A percentile compares a stretch with the other conserved stretches of the same genome.
Evolutionary conservation across 305 asterid species (phyloP).

Genomic region (Fraxinus greggii): DNA sequence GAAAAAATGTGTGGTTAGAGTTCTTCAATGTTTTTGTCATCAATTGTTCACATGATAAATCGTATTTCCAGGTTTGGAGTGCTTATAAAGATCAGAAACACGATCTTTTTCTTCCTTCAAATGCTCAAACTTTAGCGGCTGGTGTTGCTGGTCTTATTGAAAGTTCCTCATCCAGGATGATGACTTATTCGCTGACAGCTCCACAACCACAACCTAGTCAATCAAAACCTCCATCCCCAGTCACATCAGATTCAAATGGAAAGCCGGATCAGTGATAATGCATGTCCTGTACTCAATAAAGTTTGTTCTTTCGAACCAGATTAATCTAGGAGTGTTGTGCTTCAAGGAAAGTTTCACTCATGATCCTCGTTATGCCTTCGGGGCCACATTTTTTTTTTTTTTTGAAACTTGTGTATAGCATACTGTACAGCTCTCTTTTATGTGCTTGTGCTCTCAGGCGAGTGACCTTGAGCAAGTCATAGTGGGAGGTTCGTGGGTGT

Average conservation of each 20-base stretch:
- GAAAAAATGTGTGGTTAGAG: not conserved
- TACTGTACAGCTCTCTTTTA: conserved; percentile 40
- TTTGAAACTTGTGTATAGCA: conserved; percentile 30
- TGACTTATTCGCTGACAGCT: conserved; percentile 76
- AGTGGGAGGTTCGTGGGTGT: not conserved
- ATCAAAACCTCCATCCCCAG: conserved; percentile 40
- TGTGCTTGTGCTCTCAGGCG: not conserved
- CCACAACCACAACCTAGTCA: conserved; percentile 62
- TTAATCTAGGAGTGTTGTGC: not conserved
- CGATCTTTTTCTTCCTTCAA: conserved; percentile 96
- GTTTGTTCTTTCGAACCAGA: conserved; percentile 3
- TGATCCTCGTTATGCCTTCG: conserved; percentile 16
- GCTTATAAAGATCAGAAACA: conserved; percentile 98
- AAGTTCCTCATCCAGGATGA: conserved; percentile 72
- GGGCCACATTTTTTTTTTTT: conserved; percentile 18
- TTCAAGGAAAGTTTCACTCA: not conserved
- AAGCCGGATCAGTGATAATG: conserved; percentile 28
- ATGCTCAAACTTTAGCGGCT: conserved; percentile 95
- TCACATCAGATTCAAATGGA: conserved; percentile 52
- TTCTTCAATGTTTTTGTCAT: not conserved
- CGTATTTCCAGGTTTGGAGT: conserved; percentile 81
- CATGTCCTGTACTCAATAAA: not conserved
- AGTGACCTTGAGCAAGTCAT: not conserved
- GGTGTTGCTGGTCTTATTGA: conserved; percentile 98
- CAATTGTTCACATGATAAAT: conserved; percentile 4